Percentiles rank a stretch among this genome's conserved stretches.
Evolutionary conservation across 1,284 basidiomycete species (phyloP).

Genomic region (Phylloboletellus chloephorus): DNA sequence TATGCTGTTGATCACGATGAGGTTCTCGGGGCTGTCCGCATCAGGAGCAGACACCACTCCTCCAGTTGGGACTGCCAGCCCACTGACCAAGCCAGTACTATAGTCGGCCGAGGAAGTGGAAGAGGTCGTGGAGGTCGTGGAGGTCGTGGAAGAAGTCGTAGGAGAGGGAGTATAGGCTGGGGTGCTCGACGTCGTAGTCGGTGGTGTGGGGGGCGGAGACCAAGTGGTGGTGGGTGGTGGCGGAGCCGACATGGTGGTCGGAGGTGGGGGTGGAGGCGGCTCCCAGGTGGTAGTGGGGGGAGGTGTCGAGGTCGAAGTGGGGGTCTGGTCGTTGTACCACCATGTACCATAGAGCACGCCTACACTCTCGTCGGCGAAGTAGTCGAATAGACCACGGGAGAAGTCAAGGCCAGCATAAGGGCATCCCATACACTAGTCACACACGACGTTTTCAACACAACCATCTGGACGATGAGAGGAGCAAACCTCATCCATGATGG

Average conservation of each 20-base stretch:
- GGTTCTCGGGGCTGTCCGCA: slow-evolving; percentile 28
- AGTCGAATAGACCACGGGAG: slow-evolving; percentile 65
- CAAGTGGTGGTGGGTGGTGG: slow-evolving; percentile 19
- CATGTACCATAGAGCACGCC: slow-evolving; percentile 62
- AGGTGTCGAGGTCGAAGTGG: slow-evolving; percentile 24
- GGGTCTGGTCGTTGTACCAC: slow-evolving; percentile 38
- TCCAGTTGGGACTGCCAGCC: slow-evolving; percentile 32
- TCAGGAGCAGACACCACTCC: slow-evolving; percentile 13
- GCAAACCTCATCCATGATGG: slow-evolving; percentile 61
- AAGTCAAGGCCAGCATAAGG: slow-evolving; percentile 74
- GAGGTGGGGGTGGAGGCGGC: slow-evolving; percentile 22
- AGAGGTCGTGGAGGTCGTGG: slow-evolving; percentile 16
- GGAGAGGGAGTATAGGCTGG: slow-evolving; percentile 27
- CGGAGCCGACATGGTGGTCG: slow-evolving; percentile 24
- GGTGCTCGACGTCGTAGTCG: slow-evolving; percentile 18
- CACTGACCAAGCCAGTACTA: slow-evolving; percentile 20
- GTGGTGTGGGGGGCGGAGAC: slow-evolving; percentile 16
- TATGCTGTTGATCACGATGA: slow-evolving; percentile 34
- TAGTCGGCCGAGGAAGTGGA: slow-evolving; percentile 15
- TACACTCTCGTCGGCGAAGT: slow-evolving; percentile 42
- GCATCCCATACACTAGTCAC: slow-evolving; percentile 62
- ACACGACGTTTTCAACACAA: slow-evolving; percentile 1
- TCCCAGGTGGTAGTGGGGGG: slow-evolving; percentile 25
- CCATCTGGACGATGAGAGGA: slow-evolving; percentile 9
- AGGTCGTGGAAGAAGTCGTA: slow-evolving; percentile 18